Evolutionary conservation across 306 rosid genomes (phyloP), one percentile per base, ranked within the genome.

Genomic region (Sicyos baderoa): DNA sequence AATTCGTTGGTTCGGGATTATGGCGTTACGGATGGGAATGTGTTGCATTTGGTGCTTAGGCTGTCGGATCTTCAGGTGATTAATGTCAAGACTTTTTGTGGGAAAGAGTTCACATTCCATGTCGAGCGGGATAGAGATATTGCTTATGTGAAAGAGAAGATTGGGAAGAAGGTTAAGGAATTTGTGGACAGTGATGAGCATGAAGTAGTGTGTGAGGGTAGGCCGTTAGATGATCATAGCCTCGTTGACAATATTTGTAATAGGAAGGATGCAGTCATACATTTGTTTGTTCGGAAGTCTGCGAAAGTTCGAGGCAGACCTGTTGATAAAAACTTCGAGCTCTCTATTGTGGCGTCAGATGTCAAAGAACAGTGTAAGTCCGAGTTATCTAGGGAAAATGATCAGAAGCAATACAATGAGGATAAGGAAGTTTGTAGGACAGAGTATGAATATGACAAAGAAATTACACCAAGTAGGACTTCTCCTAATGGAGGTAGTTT

Each of bases 1-100:
- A 76, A 83, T 79, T 86, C 96, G 1, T 73, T 92, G 16, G 88
- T 92, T 21, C 79, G 87, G 48, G 98, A 92, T 21, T 92, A 92
- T 40, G 96, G 96, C 8, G 89, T 92, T 13, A 61, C 88, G 0
- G 92, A 89, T 68, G 96, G 98, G 9, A 87, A 92, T 75, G 84
- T 92, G 56, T 65, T 92, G 82, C 96, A 92, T 87, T 80, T 92
- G 89, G 96, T 92, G 37, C 84, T 92, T 42, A 78, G 79, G 72
- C 76, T 87, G 7, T 82, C 95, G 1, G 98, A 92, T 82, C 95
- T 92, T 67, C 95, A 84, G 86, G 81, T 52, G 66, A 85, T 92
- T 75, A 86, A 72, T 77, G 98, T 89, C 75, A 68, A 53, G 68
- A 89, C 96, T 17, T 55, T 76, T 72, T 67, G 83, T 22, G 96